A percentile compares a stretch with the other conserved stretches of the same genome.
Conservation (phyloP, 192 early-diverging fungal genomes). For the Thoreauomyces humboldtii region DNA sequence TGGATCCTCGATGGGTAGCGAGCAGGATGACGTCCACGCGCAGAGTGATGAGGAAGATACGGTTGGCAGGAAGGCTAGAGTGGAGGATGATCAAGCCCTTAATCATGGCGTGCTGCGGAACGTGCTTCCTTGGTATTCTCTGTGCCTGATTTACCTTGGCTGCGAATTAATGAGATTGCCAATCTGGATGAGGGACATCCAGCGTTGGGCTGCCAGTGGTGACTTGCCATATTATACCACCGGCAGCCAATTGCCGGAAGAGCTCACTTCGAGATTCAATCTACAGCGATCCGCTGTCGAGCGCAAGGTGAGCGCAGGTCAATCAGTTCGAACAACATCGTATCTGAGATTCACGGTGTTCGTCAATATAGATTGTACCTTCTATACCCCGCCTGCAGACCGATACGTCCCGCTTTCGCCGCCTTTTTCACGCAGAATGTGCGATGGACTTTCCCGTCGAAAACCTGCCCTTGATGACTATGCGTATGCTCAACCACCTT, state of each 20-base stretch:
- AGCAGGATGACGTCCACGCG: not conserved
- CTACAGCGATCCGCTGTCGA: conserved; percentile 1
- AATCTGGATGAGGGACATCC: conserved; percentile 11
- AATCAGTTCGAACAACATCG: not conserved
- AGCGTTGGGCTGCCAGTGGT: conserved; percentile 7
- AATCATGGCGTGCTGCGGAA: no score
- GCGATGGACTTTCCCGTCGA: not conserved
- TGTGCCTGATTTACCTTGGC: conserved; percentile 18
- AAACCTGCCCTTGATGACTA: conserved; percentile 5
- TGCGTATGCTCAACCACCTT: conserved; percentile 9
- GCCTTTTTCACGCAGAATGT: not conserved
- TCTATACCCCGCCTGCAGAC: not conserved
- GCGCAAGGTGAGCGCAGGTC: conserved; percentile 1
- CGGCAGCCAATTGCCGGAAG: conserved; percentile 1
- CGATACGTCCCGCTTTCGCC: not conserved
- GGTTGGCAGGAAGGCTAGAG: no score
- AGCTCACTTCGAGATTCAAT: conserved; percentile 7
- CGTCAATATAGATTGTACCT: not conserved
- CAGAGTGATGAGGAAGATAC: not conserved
- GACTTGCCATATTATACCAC: conserved; percentile 13
- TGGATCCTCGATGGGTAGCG: not conserved
- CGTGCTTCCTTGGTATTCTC: conserved; percentile 14
- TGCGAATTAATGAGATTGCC: conserved; percentile 20
- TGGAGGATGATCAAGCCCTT: no score
- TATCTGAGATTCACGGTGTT: not conserved